These are phyloP conservation scores for Echites panduratus DNA, from an alignment of 257 asterid species.

Conservation along the genomic window DNA sequence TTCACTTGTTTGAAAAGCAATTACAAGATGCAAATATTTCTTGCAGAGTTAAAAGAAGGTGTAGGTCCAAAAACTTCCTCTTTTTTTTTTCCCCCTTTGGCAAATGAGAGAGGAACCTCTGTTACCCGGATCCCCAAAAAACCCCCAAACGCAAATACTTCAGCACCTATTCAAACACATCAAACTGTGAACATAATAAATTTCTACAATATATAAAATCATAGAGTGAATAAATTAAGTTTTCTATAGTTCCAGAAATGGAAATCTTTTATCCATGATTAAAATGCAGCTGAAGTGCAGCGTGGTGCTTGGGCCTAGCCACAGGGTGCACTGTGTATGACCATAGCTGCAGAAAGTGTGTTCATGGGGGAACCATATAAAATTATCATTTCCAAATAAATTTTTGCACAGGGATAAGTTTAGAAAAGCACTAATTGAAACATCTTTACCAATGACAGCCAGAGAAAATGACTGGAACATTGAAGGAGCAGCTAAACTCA, in stretches of 20 bases:
- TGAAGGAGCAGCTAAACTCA: slow-evolving; percentile 75
- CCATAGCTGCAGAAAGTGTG: neutral
- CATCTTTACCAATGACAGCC: slow-evolving; percentile 45
- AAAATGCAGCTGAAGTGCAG: neutral
- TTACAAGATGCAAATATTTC: neutral
- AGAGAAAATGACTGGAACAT: slow-evolving; percentile 85
- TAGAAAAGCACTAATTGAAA: slow-evolving; percentile 4
- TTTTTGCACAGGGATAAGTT: neutral
- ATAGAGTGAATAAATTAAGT: neutral
- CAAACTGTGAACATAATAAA: neutral
- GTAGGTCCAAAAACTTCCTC: neutral
- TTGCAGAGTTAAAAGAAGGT: neutral
- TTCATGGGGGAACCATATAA: neutral
- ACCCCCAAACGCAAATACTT: neutral
- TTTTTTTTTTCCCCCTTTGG: neutral
- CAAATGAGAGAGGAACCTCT: neutral
- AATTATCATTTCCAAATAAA: neutral
- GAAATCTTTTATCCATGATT: neutral
- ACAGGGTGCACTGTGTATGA: neutral
- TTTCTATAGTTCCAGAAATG: neutral
- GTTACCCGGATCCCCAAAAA: neutral
- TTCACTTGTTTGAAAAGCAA: neutral
- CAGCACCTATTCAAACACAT: neutral
- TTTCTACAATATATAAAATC: neutral
- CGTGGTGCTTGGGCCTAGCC: neutral